These are phyloP conservation scores for Phytophthora palmivora DNA, from an alignment of 352 stramenopile species.

Conservation along the genomic window DNA sequence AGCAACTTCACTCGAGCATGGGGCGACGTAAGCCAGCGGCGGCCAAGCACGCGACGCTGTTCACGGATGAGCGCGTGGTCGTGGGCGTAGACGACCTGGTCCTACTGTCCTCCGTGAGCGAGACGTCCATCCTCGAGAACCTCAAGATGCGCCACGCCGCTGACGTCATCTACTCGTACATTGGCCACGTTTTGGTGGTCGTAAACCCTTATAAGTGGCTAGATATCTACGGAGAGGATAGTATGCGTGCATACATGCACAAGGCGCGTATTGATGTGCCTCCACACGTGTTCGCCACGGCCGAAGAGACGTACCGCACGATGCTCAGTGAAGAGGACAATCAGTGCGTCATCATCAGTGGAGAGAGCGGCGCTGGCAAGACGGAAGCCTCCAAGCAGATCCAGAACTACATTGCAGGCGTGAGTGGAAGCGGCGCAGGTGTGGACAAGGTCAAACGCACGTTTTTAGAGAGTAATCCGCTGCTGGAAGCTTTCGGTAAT, in stretches of 20 bases:
- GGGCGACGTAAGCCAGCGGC: slow-evolving; percentile 31
- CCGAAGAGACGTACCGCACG: slow-evolving; percentile 87
- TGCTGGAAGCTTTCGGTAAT: slow-evolving; percentile 97
- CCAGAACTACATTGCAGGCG: slow-evolving; percentile 90
- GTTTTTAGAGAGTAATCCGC: slow-evolving; percentile 95
- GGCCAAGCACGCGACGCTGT: slow-evolving; percentile 36
- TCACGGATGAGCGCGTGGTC: slow-evolving; percentile 70
- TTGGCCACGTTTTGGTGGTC: slow-evolving; percentile 88
- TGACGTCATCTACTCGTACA: slow-evolving; percentile 91
- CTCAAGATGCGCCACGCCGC: slow-evolving; percentile 88
- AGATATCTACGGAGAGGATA: slow-evolving; percentile 87
- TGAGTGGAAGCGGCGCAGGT: slow-evolving; percentile 76
- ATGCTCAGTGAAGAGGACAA: slow-evolving; percentile 92
- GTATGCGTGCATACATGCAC: slow-evolving; percentile 84
- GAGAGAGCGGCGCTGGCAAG: slow-evolving; percentile 86
- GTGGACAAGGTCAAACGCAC: slow-evolving; percentile 91
- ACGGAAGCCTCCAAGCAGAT: slow-evolving; percentile 92
- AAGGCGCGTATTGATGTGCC: slow-evolving; percentile 89
- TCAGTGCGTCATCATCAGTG: slow-evolving; percentile 92
- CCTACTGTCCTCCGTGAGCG: slow-evolving; percentile 69
- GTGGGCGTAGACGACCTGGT: slow-evolving; percentile 88
- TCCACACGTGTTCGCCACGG: slow-evolving; percentile 87
- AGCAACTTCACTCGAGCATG: slow-evolving; percentile 38
- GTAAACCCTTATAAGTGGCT: slow-evolving; percentile 93
- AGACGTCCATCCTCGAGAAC: slow-evolving; percentile 89